Evolutionary conservation across 257 asterid species (phyloP).

Genomic region (Nicotiana tomentosiformis): DNA sequence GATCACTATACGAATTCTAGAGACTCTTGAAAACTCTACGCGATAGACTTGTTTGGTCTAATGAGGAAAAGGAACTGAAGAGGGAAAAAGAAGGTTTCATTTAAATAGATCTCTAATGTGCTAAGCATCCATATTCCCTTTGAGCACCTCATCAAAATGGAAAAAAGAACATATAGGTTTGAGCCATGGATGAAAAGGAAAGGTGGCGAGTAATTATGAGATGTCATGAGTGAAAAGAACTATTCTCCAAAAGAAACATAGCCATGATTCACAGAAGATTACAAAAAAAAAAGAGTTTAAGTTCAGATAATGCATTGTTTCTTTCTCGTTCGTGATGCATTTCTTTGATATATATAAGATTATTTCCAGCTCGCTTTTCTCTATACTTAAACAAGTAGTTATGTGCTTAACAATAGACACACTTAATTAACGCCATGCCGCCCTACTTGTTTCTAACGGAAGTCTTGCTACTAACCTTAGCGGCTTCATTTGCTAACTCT

Average conservation of each 20-base stretch:
- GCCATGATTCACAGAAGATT: too few relatives aligned
- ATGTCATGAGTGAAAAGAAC: neutral
- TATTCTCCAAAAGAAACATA: too few relatives aligned
- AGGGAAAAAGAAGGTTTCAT: neutral
- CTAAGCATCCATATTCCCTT: neutral
- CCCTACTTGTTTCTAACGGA: neutral
- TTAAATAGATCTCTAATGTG: neutral
- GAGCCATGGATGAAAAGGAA: neutral
- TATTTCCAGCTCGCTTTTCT: neutral
- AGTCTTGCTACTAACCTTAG: neutral
- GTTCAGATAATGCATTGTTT: too few relatives aligned
- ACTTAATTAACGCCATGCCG: neutral
- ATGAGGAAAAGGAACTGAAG: neutral
- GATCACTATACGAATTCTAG: neutral
- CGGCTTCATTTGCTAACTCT: neutral
- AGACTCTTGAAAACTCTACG: neutral
- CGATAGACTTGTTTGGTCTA: neutral
- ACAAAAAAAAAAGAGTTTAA: too few relatives aligned
- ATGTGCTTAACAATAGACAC: too few relatives aligned
- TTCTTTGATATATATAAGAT: neutral
- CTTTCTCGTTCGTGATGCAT: too few relatives aligned
- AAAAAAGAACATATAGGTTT: too few relatives aligned
- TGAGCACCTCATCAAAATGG: neutral
- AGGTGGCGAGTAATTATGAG: neutral
- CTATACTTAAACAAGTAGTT: neutral